Evolutionary conservation across 2,329 filamentous ascomycete species (phyloP).

Genomic region (Aspergillus versicolor): DNA sequence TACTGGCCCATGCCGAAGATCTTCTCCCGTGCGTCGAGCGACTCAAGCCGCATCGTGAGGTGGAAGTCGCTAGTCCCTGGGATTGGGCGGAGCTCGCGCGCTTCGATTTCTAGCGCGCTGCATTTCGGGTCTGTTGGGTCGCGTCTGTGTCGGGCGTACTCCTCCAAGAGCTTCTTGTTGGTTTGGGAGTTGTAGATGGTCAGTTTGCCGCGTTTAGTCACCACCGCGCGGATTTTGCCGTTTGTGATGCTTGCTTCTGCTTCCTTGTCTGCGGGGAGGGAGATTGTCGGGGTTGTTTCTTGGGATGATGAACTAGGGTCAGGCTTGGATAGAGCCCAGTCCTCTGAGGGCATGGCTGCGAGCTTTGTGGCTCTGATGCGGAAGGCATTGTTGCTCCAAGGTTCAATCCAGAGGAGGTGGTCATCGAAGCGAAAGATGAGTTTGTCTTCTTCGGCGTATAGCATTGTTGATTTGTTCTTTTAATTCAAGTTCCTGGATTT

Average conservation of each 20-base stretch:
- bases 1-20: conserved; percentile 72
- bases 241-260: conserved; percentile 46
- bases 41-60: conserved; percentile 60
- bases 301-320: background rate
- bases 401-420: conserved; percentile 38
- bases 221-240: conserved; percentile 49
- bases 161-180: conserved; percentile 49
- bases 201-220: conserved; percentile 52
- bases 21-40: conserved; percentile 54
- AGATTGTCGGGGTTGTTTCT: conserved; percentile 9
- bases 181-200: conserved; percentile 46
- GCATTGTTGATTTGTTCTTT: conserved; percentile 23
- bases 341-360: conserved; percentile 34
- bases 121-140: conserved; percentile 59
- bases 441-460: conserved; percentile 33
- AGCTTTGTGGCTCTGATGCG: conserved; percentile 39
- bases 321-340: conserved; percentile 36
- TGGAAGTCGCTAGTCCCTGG: conserved; percentile 54
- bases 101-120: conserved; percentile 57
- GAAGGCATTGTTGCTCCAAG: conserved; percentile 41
- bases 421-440: conserved; percentile 40
- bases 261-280: conserved; percentile 17
- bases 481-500: background rate
- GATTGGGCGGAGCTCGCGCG: conserved; percentile 58
- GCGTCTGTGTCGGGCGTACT: conserved; percentile 52